Conservation (phyloP, 73 alveolate genomes). For the Urostyla sp. region DNA sequence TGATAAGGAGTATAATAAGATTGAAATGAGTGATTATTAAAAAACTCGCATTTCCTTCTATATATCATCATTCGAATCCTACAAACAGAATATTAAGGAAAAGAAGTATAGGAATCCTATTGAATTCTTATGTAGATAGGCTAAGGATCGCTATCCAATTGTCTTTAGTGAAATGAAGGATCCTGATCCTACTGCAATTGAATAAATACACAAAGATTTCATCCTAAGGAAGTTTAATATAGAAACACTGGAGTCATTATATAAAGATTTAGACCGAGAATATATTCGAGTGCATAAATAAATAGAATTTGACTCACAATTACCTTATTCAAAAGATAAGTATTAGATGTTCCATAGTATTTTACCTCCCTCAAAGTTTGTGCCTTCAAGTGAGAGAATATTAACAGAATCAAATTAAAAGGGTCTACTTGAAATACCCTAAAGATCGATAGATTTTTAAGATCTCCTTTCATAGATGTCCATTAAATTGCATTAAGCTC, state of each 20-base stretch:
- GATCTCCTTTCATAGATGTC: slow-evolving; percentile 21
- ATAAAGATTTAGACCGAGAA: slow-evolving; percentile 66
- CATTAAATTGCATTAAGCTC: slow-evolving; percentile 62
- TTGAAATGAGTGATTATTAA: slow-evolving; percentile 54
- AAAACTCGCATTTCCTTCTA: slow-evolving; percentile 57
- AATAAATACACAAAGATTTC: slow-evolving; percentile 44
- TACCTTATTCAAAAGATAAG: slow-evolving; percentile 72
- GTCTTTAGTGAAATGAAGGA: slow-evolving; percentile 11
- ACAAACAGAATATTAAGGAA: slow-evolving; percentile 21
- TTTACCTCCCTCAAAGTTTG: slow-evolving; percentile 62
- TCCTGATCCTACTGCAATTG: slow-evolving; percentile 3
- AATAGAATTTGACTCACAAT: slow-evolving; percentile 62
- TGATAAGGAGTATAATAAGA: too few relatives aligned
- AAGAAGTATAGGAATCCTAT: slow-evolving; percentile 44
- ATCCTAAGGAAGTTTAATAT: slow-evolving; percentile 1
- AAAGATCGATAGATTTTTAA: slow-evolving; percentile 37
- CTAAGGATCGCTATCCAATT: slow-evolving; percentile 38
- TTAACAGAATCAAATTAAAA: slow-evolving; percentile 36
- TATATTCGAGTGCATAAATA: slow-evolving; percentile 52
- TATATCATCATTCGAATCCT: slow-evolving; percentile 17
- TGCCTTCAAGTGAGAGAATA: slow-evolving; percentile 65
- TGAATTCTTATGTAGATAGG: slow-evolving; percentile 26
- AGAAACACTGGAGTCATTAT: slow-evolving; percentile 2
- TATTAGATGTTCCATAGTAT: slow-evolving; percentile 51
- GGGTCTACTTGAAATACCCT: slow-evolving; percentile 55